Evolutionary conservation across 1,284 basidiomycete species (phyloP).

Genomic region (Cryptococcus neoformans): DNA sequence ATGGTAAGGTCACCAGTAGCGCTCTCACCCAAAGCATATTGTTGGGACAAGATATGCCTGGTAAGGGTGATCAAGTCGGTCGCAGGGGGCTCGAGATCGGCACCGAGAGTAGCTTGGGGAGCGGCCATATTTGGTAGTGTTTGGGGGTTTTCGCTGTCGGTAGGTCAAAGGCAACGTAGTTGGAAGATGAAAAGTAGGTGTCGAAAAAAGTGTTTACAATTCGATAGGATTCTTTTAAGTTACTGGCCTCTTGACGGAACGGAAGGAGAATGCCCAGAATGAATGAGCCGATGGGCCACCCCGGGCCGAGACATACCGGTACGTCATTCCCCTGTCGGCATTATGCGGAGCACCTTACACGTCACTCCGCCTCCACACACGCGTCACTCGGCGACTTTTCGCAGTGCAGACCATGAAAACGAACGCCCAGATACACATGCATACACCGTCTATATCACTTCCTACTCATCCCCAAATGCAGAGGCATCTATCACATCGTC

Average conservation of each 20-base stretch:
- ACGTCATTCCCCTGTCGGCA: background rate
- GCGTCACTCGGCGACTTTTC: background rate
- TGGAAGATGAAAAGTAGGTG: background rate
- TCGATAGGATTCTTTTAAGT: too few species aligned
- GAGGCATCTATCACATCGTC: conserved; percentile 49
- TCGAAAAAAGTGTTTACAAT: background rate
- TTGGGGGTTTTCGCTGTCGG: background rate
- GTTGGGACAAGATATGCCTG: conserved; percentile 80
- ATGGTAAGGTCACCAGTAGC: conserved; percentile 94
- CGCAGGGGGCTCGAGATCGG: conserved; percentile 64
- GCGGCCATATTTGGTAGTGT: conserved; percentile 11
- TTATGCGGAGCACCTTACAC: background rate
- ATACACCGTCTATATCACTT: background rate
- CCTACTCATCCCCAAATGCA: conserved; percentile 35
- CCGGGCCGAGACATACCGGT: background rate
- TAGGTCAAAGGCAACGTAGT: background rate
- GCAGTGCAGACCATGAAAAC: background rate
- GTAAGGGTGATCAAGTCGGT: conserved; percentile 91
- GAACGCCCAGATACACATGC: too few species aligned
- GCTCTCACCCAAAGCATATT: conserved; percentile 68
- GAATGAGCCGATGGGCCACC: background rate
- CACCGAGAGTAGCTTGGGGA: conserved; percentile 14
- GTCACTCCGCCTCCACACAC: background rate
- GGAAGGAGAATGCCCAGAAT: background rate
- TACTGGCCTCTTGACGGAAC: too few species aligned